These are phyloP conservation scores for Schizochytrium sp. DNA, from an alignment of 108 stramenopile genomes.

Conservation along the genomic window DNA sequence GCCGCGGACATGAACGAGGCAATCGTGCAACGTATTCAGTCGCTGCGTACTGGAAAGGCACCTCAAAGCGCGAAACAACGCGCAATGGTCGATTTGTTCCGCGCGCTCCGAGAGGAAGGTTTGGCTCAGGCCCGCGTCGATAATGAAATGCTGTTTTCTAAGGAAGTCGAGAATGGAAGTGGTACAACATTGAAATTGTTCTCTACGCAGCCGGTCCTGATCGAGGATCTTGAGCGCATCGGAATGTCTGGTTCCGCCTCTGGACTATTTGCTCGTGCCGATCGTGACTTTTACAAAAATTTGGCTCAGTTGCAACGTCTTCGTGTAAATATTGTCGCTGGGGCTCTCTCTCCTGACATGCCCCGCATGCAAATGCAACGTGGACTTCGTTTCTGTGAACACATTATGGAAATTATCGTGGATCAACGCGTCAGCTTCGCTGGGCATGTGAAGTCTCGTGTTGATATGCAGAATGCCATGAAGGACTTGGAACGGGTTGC, in stretches of 20 bases:
- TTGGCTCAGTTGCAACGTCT: conserved; percentile 48
- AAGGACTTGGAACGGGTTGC: not conserved
- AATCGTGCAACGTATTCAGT: conserved; percentile 86
- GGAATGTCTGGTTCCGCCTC: not conserved
- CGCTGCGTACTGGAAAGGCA: conserved; percentile 79
- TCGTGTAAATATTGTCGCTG: not conserved
- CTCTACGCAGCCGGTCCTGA: not conserved
- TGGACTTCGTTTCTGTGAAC: conserved; percentile 3
- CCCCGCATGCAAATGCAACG: conserved; percentile 26
- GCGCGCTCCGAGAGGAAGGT: conserved; percentile 77
- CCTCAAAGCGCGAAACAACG: conserved; percentile 90
- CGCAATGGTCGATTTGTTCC: conserved; percentile 89
- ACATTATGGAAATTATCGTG: conserved; percentile 5
- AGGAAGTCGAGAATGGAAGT: not conserved
- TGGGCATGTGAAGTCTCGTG: not conserved
- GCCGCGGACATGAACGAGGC: conserved; percentile 78
- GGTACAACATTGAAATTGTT: conserved; percentile 1
- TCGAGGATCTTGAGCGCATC: not conserved
- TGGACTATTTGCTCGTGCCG: not conserved
- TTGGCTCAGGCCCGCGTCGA: not conserved
- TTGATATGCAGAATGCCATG: not conserved
- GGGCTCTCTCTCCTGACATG: not conserved
- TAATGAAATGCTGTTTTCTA: not conserved
- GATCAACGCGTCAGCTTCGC: conserved; percentile 15
- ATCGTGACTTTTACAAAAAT: conserved; percentile 41